phyloP scores from a whole-genome alignment of 768 basidiomycete species.

The Tricholoma sp. region DNA sequence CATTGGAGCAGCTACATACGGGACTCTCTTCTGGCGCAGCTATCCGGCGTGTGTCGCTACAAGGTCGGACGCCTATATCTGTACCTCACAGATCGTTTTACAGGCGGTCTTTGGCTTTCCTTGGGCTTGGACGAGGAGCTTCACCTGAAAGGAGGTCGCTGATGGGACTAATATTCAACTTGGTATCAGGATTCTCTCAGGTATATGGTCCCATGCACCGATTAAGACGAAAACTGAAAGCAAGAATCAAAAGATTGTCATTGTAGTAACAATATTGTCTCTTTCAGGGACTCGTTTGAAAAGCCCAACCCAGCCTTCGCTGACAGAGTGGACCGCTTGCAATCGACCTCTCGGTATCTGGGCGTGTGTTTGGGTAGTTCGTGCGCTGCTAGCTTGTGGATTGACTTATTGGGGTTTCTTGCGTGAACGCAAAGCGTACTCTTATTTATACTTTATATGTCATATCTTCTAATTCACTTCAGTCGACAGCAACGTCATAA shows the following conservation, averaged over 20 bases:
- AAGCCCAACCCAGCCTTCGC: conserved; percentile 35
- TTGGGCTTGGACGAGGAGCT: conserved; percentile 53
- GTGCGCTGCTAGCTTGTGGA: conserved; percentile 42
- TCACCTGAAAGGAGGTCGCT: conserved; percentile 47
- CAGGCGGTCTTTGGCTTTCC: conserved; percentile 27
- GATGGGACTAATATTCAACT: conserved; percentile 46
- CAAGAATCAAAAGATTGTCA: conserved; percentile 34
- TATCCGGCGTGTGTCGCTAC: not conserved
- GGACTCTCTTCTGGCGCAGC: not conserved
- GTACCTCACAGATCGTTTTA: conserved; percentile 15
- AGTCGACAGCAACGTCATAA: conserved; percentile 11
- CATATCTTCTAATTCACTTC: not conserved
- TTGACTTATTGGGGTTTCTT: conserved; percentile 56
- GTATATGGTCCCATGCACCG: conserved; percentile 8
- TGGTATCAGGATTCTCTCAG: conserved; percentile 49
- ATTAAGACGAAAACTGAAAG: conserved; percentile 3
- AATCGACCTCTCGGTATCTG: conserved; percentile 61
- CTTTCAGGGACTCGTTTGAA: conserved; percentile 38
- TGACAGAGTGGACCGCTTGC: conserved; percentile 61
- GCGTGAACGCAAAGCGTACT: conserved; percentile 28
- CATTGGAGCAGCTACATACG: not conserved
- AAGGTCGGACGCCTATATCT: not conserved
- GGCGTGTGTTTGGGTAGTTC: conserved; percentile 60
- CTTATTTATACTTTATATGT: not conserved
- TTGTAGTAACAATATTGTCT: conserved; percentile 46